These are phyloP conservation scores for Leccinum variicolor DNA, from an alignment of 768 basidiomycete genomes.

Conservation along the genomic window DNA sequence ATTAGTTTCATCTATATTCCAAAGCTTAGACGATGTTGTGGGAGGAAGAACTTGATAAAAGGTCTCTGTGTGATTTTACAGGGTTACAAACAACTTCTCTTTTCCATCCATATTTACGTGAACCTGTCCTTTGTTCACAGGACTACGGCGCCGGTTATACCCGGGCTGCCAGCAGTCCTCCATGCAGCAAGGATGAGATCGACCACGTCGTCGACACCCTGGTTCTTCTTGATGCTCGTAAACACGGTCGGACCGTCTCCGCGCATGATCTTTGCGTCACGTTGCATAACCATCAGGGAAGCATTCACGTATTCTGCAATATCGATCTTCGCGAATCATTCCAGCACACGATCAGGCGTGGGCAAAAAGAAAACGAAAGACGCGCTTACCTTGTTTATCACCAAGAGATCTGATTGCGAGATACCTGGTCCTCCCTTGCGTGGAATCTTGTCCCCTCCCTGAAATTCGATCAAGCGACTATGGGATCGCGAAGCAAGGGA, in stretches of 20 bases:
- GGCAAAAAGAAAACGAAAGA: neutral
- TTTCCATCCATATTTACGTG: neutral
- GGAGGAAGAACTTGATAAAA: constrained; percentile 1
- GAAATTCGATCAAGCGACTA: constrained; percentile 5
- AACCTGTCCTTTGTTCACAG: constrained; percentile 15
- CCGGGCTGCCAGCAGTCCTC: constrained; percentile 77
- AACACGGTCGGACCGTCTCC: constrained; percentile 94
- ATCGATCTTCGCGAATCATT: constrained; percentile 64
- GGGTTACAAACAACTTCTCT: neutral
- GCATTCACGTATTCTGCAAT: constrained; percentile 91
- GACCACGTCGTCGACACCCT: constrained; percentile 79
- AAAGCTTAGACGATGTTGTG: neutral
- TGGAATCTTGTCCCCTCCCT: constrained; percentile 98
- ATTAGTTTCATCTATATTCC: neutral
- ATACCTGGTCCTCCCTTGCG: constrained; percentile 98
- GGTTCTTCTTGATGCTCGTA: constrained; percentile 72
- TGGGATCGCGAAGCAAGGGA: neutral
- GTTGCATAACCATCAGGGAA: constrained; percentile 90
- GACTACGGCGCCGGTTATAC: constrained; percentile 41
- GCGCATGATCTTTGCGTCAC: constrained; percentile 91
- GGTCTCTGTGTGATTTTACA: neutral
- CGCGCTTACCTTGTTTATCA: constrained; percentile 82
- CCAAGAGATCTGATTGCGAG: constrained; percentile 89
- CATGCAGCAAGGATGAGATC: constrained; percentile 86
- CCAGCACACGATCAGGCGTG: neutral